Evolutionary conservation across 148 eudicot species (phyloP).

Genomic region (Fagopyrum homotropicum): DNA sequence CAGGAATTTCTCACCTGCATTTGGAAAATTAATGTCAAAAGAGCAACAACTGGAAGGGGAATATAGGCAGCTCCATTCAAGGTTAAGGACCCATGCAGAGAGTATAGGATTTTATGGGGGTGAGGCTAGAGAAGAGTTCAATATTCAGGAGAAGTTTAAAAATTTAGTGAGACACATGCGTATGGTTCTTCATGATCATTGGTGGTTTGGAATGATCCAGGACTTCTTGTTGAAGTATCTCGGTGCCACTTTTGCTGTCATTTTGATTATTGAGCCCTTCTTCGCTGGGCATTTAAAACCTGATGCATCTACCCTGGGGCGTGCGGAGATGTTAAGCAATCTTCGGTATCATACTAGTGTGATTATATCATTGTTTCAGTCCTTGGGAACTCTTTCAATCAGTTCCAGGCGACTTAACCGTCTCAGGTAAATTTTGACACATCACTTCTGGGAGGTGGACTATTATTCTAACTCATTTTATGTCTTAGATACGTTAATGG

Average conservation of each 20-base stretch:
- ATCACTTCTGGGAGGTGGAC: constrained; percentile 12
- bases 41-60: constrained; percentile 99
- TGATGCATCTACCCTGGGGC: constrained; percentile 88
- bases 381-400: constrained; percentile 85
- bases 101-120: constrained; percentile 96
- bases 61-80: constrained; percentile 90
- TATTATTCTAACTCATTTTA: background rate
- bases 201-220: constrained; percentile 99
- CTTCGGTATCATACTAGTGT: constrained; percentile 98
- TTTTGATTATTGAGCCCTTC: constrained; percentile 94
- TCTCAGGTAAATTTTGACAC: constrained; percentile 53
- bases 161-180: constrained; percentile 76
- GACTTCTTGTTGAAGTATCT: constrained; percentile 94
- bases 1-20: constrained; percentile 90
- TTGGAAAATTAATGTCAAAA: constrained; percentile 84
- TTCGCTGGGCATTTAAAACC: constrained; percentile 89
- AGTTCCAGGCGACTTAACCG: constrained; percentile 95
- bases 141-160: constrained; percentile 82
- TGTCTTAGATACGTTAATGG: background rate
- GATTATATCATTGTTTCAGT: constrained; percentile 84
- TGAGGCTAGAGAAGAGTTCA: constrained; percentile 82
- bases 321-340: constrained; percentile 98
- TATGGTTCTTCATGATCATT: constrained; percentile 81
- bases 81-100: constrained; percentile 92
- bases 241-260: constrained; percentile 96